Evolutionary conservation across 768 basidiomycete species (phyloP).

Genomic region (Amanita exitialis): DNA sequence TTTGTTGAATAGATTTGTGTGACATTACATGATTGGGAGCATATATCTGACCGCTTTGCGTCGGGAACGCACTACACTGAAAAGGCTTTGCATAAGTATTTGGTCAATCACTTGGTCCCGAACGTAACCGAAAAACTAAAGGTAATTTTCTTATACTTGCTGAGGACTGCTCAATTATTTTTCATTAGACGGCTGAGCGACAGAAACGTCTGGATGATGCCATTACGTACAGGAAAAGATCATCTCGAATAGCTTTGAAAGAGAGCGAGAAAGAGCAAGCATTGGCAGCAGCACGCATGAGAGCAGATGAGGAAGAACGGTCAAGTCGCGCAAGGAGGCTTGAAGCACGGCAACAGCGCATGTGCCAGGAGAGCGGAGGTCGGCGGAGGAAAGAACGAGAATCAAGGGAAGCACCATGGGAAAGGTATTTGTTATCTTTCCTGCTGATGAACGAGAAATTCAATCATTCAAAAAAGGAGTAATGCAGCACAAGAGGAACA

Average conservation of each 20-base stretch:
- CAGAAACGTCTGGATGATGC: conserved; percentile 63
- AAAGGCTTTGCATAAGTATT: conserved; percentile 61
- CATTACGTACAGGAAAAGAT: conserved; percentile 79
- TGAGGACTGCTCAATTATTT: conserved; percentile 2
- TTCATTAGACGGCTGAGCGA: conserved; percentile 48
- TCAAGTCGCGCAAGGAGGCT: conserved; percentile 50
- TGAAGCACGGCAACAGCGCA: conserved; percentile 41
- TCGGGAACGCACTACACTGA: conserved; percentile 73
- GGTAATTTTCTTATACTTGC: conserved; percentile 27
- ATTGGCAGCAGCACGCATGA: conserved; percentile 43
- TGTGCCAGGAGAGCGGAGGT: conserved; percentile 52
- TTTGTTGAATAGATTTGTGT: conserved; percentile 55
- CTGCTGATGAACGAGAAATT: background rate
- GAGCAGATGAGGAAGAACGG: conserved; percentile 61
- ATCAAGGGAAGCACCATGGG: conserved; percentile 30
- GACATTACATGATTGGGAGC: conserved; percentile 79
- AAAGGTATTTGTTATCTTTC: conserved; percentile 12
- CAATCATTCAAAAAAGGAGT: background rate
- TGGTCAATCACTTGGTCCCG: conserved; percentile 62
- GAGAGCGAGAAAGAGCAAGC: conserved; percentile 77
- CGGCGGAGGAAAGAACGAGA: conserved; percentile 40
- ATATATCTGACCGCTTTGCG: conserved; percentile 64
- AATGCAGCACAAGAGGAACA: background rate
- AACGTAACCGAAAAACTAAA: conserved; percentile 55
- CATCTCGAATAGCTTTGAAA: conserved; percentile 75